These are phyloP conservation scores for Salix udensis DNA, from an alignment of 345 rosid genomes.

Conservation along the genomic window DNA sequence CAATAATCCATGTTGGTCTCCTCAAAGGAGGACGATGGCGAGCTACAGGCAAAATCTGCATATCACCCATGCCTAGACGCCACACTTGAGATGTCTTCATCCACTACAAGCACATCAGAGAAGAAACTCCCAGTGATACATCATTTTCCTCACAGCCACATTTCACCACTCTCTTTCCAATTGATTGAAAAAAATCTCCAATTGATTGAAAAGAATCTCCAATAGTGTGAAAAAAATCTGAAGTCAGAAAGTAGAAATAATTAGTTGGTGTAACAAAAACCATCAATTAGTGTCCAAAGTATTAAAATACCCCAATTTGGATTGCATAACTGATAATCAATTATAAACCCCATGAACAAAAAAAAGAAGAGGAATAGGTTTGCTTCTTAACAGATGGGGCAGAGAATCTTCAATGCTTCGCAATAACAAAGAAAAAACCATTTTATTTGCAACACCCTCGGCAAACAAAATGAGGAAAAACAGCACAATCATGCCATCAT, in stretches of 20 bases:
- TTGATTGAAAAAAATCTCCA: neutral
- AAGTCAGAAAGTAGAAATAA: neutral
- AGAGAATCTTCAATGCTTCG: neutral
- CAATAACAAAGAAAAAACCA: neutral
- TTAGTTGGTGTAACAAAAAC: neutral
- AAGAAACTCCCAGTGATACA: neutral
- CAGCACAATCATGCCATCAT: neutral
- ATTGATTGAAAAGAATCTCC: no score
- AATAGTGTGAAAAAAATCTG: neutral
- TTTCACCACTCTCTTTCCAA: conserved; percentile 7
- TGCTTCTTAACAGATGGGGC: neutral
- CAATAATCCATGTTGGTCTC: conserved; percentile 85
- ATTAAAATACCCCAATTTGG: neutral
- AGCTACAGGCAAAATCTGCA: conserved; percentile 59
- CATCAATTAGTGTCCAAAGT: neutral
- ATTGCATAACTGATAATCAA: neutral
- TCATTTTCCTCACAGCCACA: neutral
- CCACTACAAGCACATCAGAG: conserved; percentile 14
- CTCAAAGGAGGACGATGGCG: conserved; percentile 61
- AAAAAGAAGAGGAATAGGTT: neutral
- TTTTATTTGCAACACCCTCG: neutral
- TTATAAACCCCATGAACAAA: neutral
- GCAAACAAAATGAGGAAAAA: conserved; percentile 1
- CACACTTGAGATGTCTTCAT: conserved; percentile 75
- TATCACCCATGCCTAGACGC: conserved; percentile 65